Evolutionary conservation across 1,139 yeast genomes (phyloP).

Genomic region (Candida sojae): DNA sequence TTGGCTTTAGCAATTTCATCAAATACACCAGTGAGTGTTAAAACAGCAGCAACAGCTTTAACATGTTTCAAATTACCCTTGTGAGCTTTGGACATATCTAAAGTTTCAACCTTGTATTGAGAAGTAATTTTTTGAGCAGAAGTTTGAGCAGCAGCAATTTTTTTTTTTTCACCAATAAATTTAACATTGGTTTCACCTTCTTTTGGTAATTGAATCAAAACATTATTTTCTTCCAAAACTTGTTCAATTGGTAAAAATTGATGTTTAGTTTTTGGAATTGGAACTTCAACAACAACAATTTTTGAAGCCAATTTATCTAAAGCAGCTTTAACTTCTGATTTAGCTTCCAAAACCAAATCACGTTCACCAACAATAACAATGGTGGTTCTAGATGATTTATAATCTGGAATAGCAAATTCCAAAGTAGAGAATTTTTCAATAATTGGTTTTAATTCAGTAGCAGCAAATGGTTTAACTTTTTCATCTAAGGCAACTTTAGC

Average conservation of each 20-base stretch:
- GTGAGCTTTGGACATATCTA: slow-evolving; percentile 87
- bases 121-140: slow-evolving; percentile 53
- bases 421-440: slow-evolving; percentile 25
- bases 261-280: slow-evolving; percentile 45
- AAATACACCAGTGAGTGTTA: slow-evolving; percentile 52
- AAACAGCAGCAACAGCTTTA: slow-evolving; percentile 67
- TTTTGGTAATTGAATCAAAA: slow-evolving; percentile 61
- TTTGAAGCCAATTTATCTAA: slow-evolving; percentile 48
- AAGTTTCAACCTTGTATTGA: slow-evolving; percentile 57
- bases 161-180: slow-evolving; percentile 63
- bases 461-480: slow-evolving; percentile 55
- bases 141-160: slow-evolving; percentile 63
- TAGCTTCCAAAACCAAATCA: slow-evolving; percentile 53
- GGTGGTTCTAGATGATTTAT: slow-evolving; percentile 25
- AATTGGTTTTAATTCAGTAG: slow-evolving; percentile 22
- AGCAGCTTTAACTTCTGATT: slow-evolving; percentile 45
- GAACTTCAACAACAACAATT: slow-evolving; percentile 36
- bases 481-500: slow-evolving; percentile 50
- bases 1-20: slow-evolving; percentile 46
- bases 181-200: slow-evolving; percentile 49
- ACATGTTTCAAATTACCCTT: slow-evolving; percentile 79
- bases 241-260: slow-evolving; percentile 48
- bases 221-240: slow-evolving; percentile 55
- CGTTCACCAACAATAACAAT: slow-evolving; percentile 64
- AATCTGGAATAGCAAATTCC: slow-evolving; percentile 37